Percentiles rank a stretch among this genome's conserved stretches.
Conservation (phyloP, 768 basidiomycete species). For the Phallus indusiatus region DNA sequence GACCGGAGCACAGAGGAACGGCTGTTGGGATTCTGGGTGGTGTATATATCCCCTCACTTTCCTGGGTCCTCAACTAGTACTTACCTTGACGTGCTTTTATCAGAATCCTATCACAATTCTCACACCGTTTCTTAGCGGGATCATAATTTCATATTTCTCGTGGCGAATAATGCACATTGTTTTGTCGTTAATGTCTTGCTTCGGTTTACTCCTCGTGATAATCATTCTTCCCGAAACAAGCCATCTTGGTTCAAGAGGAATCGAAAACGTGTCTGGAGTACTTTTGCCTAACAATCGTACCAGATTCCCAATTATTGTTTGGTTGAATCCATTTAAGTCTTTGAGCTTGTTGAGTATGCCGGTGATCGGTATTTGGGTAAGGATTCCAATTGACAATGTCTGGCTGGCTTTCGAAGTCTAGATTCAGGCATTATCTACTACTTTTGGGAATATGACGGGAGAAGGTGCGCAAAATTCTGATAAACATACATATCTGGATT, state of each 20-base stretch:
- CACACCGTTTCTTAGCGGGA: neutral
- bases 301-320: conserved; percentile 17
- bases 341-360: conserved; percentile 17
- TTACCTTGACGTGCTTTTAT: too few relatives aligned
- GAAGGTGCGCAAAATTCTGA: neutral
- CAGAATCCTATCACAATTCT: neutral
- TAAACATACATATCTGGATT: neutral
- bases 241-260: conserved; percentile 45
- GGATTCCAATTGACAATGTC: neutral
- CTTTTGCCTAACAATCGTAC: conserved; percentile 6
- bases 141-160: conserved; percentile 43
- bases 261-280: conserved; percentile 31
- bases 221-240: conserved; percentile 56
- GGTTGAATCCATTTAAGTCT: conserved; percentile 50
- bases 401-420: conserved; percentile 15
- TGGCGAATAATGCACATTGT: conserved; percentile 53
- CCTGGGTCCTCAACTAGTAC: neutral
- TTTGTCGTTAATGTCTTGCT: conserved; percentile 31
- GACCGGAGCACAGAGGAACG: conserved; percentile 49
- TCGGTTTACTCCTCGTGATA: conserved; percentile 30
- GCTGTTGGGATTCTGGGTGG: conserved; percentile 5
- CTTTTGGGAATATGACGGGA: neutral
- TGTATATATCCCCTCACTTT: neutral
- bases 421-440: conserved; percentile 32
- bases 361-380: neutral